These are phyloP conservation scores for Trametes polyzona DNA, from an alignment of 1,284 basidiomycete species.

Conservation along the genomic window DNA sequence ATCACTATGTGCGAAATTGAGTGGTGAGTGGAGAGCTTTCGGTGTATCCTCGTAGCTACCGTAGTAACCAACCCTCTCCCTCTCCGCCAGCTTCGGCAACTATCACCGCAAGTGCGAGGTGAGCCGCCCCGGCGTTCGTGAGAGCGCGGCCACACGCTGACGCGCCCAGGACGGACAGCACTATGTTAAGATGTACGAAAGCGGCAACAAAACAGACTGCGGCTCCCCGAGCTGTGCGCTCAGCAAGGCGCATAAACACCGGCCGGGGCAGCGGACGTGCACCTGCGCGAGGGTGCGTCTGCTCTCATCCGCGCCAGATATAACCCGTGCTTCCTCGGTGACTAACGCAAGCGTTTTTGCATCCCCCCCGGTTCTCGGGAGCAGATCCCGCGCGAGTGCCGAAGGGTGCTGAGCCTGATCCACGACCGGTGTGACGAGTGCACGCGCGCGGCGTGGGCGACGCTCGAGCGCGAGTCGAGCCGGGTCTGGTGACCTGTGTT, in stretches of 20 bases:
- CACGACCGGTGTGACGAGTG: conserved; percentile 36
- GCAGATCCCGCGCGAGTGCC: conserved; percentile 33
- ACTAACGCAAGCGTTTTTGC: not conserved
- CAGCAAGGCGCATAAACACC: conserved; percentile 35
- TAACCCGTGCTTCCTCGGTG: not conserved
- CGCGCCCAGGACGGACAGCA: conserved; percentile 25
- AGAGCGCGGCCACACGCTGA: not conserved
- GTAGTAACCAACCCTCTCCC: conserved; percentile 6
- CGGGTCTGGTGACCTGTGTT: conserved; percentile 21
- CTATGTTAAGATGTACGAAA: conserved; percentile 39
- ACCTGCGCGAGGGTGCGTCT: conserved; percentile 33
- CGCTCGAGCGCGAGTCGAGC: conserved; percentile 33
- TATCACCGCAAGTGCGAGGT: conserved; percentile 39
- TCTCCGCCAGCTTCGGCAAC: conserved; percentile 33
- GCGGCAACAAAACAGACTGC: conserved; percentile 37
- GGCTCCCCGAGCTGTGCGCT: conserved; percentile 34
- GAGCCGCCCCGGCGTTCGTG: conserved; percentile 1
- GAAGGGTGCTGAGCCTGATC: conserved; percentile 35
- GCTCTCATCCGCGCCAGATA: not conserved
- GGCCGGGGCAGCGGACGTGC: conserved; percentile 29
- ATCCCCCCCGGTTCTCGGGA: too few species aligned
- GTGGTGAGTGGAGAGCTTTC: conserved; percentile 28
- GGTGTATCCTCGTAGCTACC: conserved; percentile 3
- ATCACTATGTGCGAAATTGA: conserved; percentile 33
- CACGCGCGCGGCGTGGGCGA: conserved; percentile 34